Percentiles rank a stretch among this genome's conserved stretches.
phyloP scores from a whole-genome alignment of 768 basidiomycete genomes.

The Trametes sanguinea region DNA sequence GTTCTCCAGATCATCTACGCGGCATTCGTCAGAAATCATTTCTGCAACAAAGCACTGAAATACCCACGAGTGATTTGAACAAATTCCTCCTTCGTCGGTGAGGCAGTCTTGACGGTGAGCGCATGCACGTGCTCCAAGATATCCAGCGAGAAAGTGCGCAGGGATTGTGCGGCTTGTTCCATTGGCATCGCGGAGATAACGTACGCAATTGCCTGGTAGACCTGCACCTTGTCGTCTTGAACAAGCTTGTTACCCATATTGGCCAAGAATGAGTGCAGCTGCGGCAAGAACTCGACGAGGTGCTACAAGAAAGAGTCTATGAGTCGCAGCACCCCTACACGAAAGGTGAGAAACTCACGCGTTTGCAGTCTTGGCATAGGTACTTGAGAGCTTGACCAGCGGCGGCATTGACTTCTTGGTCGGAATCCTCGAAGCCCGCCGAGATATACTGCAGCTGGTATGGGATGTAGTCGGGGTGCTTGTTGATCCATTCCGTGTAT shows the following conservation, averaged over 20 bases:
- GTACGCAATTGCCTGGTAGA: constrained; percentile 94
- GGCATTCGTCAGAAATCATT: background rate
- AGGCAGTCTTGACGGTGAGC: constrained; percentile 51
- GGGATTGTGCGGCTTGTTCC: constrained; percentile 80
- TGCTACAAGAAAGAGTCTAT: constrained; percentile 51
- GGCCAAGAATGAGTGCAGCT: constrained; percentile 84
- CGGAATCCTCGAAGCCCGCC: constrained; percentile 81
- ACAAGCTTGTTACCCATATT: constrained; percentile 76
- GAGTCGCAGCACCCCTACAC: background rate
- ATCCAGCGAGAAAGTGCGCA: constrained; percentile 85
- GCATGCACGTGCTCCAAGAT: constrained; percentile 77
- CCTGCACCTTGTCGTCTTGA: constrained; percentile 87
- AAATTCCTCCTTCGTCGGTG: constrained; percentile 71
- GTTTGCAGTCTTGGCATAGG: constrained; percentile 94
- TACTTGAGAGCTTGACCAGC: constrained; percentile 96
- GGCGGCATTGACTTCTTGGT: constrained; percentile 85
- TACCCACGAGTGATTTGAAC: constrained; percentile 66
- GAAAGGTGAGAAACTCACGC: constrained; percentile 45
- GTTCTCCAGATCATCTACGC: constrained; percentile 82
- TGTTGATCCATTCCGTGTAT: constrained; percentile 95
- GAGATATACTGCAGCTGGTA: constrained; percentile 91
- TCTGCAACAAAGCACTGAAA: too few relatives aligned
- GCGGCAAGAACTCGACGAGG: constrained; percentile 87
- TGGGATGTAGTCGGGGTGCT: constrained; percentile 83
- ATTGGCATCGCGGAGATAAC: constrained; percentile 95